Conservation (phyloP, 2,329 filamentous ascomycete genomes). For the Colletotrichum sp. region DNA sequence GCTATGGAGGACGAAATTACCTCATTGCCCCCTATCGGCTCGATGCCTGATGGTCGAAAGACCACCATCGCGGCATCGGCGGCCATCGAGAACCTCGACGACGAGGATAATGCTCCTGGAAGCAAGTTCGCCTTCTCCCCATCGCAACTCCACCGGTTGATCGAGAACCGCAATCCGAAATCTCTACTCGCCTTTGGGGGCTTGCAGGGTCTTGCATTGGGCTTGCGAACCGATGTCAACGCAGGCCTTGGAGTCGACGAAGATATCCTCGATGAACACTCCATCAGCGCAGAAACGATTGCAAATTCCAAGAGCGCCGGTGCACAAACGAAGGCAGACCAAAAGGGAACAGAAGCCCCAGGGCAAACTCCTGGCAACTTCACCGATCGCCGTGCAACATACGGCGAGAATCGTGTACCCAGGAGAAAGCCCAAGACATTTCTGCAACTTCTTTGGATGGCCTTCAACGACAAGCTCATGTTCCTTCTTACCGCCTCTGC, state of each 20-base stretch:
- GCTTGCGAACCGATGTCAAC: not conserved
- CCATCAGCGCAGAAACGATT: not conserved
- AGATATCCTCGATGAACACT: not conserved
- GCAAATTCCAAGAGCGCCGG: not conserved
- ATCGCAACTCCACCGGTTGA: not conserved
- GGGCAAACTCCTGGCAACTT: not conserved
- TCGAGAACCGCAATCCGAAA: not conserved
- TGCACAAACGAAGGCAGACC: not conserved
- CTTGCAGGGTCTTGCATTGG: not conserved
- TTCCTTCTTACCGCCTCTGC: slow-evolving; percentile 63
- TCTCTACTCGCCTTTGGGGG: not conserved
- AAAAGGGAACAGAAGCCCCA: not conserved
- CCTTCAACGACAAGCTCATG: slow-evolving; percentile 66
- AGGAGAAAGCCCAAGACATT: not conserved
- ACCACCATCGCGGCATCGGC: not conserved
- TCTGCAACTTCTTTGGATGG: not conserved
- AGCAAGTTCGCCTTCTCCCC: not conserved
- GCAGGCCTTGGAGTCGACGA: not conserved
- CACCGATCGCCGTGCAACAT: not conserved
- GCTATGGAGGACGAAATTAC: not conserved
- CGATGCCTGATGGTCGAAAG: not conserved
- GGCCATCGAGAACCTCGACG: not conserved
- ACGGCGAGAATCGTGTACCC: not conserved
- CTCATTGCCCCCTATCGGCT: not conserved
- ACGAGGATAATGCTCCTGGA: not conserved